phyloP scores from a whole-genome alignment of 73 alveolate genomes.

The Uronychia binucleata region DNA sequence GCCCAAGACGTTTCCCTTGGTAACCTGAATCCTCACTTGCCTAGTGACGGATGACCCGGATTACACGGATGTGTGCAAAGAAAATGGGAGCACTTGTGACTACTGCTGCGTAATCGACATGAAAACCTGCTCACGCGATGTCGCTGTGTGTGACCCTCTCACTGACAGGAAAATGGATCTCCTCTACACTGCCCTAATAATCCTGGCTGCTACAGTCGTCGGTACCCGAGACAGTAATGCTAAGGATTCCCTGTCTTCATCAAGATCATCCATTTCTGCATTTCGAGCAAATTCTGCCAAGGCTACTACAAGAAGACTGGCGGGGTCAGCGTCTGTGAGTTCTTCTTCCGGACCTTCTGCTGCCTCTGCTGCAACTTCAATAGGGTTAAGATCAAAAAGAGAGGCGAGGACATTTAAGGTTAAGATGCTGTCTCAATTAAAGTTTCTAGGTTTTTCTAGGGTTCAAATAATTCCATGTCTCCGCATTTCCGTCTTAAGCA shows the following conservation, averaged over 20 bases:
- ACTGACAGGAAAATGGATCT: conserved; percentile 9
- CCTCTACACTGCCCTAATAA: neutral
- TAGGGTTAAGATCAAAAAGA: neutral
- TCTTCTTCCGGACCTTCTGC: neutral
- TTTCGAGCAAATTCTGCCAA: conserved; percentile 3
- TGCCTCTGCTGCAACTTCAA: conserved; percentile 8
- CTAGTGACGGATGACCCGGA: conserved; percentile 1
- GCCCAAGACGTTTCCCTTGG: neutral
- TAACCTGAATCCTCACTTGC: neutral
- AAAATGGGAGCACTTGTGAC: conserved; percentile 11
- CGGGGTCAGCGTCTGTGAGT: conserved; percentile 5
- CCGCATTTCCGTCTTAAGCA: conserved; percentile 16
- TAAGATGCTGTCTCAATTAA: neutral
- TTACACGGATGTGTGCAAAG: conserved; percentile 8
- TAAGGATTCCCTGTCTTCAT: conserved; percentile 9
- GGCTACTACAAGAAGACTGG: neutral
- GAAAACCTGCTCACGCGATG: conserved; percentile 5
- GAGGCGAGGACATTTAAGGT: neutral
- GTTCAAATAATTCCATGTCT: conserved; percentile 19
- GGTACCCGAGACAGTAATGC: neutral
- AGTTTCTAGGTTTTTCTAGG: neutral
- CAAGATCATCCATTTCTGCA: neutral
- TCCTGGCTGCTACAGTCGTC: neutral
- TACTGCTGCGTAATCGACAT: conserved; percentile 17
- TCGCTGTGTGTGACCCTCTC: conserved; percentile 16